Conservation (phyloP, 148 eudicot species). For the Arctostaphylos glauca region DNA sequence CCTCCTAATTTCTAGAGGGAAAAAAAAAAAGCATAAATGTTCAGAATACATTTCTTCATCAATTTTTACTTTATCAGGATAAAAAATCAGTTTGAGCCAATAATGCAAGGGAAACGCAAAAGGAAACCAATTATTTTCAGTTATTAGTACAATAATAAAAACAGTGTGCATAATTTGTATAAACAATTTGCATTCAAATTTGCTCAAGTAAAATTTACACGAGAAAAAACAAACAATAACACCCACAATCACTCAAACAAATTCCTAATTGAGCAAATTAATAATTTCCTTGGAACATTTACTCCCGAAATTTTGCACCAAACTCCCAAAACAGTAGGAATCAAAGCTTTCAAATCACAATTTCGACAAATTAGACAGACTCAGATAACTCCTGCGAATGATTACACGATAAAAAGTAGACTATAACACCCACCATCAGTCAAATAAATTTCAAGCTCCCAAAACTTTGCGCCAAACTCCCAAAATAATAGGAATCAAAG, state of each 20-base stretch:
- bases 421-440: no score
- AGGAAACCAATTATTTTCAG: neutral
- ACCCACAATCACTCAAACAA: neutral
- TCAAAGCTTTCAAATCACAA: neutral
- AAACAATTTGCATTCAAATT: neutral
- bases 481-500: neutral
- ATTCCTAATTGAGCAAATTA: neutral
- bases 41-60: neutral
- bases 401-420: neutral
- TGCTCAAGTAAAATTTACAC: neutral
- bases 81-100: neutral
- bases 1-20: neutral
- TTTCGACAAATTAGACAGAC: neutral
- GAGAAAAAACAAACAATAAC: neutral
- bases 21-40: no score
- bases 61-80: neutral
- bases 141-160: neutral
- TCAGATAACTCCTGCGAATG: slow-evolving; percentile 4
- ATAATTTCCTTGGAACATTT: neutral
- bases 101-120: neutral
- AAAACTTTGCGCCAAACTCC: neutral
- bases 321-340: slow-evolving; percentile 4
- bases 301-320: neutral
- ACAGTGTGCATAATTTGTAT: no score
- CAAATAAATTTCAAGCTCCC: neutral